These are phyloP conservation scores for Colletotrichum sp. DNA, from an alignment of 2,329 filamentous ascomycete genomes.

Conservation along the genomic window DNA sequence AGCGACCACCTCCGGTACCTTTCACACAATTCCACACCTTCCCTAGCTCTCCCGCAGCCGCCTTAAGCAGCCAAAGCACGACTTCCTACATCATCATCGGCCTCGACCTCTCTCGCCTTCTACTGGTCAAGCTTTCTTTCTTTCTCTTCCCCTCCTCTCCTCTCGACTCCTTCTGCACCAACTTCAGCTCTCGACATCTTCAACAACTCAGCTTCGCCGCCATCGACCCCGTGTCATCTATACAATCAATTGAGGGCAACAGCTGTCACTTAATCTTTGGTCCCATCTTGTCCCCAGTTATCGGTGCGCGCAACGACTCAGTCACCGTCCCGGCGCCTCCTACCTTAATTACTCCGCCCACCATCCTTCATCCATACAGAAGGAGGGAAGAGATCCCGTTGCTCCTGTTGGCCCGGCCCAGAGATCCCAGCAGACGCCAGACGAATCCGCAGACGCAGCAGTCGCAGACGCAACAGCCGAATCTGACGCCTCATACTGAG, in stretches of 20 bases:
- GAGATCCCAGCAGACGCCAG: neutral
- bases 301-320: slow-evolving; percentile 18
- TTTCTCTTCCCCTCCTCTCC: neutral
- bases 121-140: neutral
- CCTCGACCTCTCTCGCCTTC: slow-evolving; percentile 1
- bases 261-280: slow-evolving; percentile 17
- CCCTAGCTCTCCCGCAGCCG: neutral
- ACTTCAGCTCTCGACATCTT: neutral
- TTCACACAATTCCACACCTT: neutral
- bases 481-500: neutral
- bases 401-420: neutral
- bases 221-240: slow-evolving; percentile 1
- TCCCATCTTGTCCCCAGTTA: slow-evolving; percentile 17
- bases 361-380: neutral
- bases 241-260: slow-evolving; percentile 14
- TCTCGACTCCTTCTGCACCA: neutral
- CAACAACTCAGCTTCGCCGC: neutral
- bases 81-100: slow-evolving; percentile 10
- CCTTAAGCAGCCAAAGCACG: neutral
- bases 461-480: neutral
- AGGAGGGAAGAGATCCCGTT: neutral
- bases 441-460: slow-evolving; percentile 4
- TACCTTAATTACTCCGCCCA: slow-evolving; percentile 4
- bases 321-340: slow-evolving; percentile 1
- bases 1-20: neutral